phyloP scores from a whole-genome alignment of 2,329 filamentous ascomycete genomes.

The Alternaria rosae region DNA sequence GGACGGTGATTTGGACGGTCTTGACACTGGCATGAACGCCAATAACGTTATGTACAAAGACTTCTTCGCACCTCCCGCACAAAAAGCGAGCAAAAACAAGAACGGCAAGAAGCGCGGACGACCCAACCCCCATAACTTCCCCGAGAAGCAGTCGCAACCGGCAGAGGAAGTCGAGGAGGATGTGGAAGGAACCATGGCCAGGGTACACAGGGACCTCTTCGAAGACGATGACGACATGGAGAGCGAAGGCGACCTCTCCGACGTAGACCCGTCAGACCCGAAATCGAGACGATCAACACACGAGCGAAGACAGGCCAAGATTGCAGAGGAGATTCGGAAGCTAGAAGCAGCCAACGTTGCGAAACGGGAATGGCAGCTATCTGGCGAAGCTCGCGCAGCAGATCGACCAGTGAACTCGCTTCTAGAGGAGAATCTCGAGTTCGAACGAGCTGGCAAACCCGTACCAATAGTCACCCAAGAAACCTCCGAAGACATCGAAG shows the following conservation, averaged over 20 bases:
- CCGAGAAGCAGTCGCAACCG: conserved; percentile 33
- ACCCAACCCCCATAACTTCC: conserved; percentile 62
- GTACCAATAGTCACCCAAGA: conserved; percentile 93
- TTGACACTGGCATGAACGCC: conserved; percentile 72
- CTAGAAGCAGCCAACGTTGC: conserved; percentile 89
- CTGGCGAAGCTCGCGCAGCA: conserved; percentile 83
- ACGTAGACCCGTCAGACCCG: conserved; percentile 70
- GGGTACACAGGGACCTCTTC: conserved; percentile 89
- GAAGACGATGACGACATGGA: conserved; percentile 72
- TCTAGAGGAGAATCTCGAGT: conserved; percentile 92
- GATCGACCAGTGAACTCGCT: conserved; percentile 91
- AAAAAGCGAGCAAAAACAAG: conserved; percentile 70
- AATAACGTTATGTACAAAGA: conserved; percentile 91
- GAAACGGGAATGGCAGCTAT: conserved; percentile 88
- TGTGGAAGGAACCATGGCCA: conserved; percentile 81
- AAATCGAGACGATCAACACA: conserved; percentile 82
- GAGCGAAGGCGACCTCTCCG: conserved; percentile 65
- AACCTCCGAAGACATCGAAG: conserved; percentile 88
- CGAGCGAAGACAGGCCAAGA: conserved; percentile 83
- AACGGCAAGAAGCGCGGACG: conserved; percentile 61
- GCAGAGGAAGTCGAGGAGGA: conserved; percentile 61
- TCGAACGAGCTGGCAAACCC: conserved; percentile 93
- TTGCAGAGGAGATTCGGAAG: conserved; percentile 88
- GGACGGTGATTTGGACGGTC: conserved; percentile 60
- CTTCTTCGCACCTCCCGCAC: conserved; percentile 87